Base-by-base conservation (phyloP, 768 basidiomycete species). In the Russula virescens region DNA sequence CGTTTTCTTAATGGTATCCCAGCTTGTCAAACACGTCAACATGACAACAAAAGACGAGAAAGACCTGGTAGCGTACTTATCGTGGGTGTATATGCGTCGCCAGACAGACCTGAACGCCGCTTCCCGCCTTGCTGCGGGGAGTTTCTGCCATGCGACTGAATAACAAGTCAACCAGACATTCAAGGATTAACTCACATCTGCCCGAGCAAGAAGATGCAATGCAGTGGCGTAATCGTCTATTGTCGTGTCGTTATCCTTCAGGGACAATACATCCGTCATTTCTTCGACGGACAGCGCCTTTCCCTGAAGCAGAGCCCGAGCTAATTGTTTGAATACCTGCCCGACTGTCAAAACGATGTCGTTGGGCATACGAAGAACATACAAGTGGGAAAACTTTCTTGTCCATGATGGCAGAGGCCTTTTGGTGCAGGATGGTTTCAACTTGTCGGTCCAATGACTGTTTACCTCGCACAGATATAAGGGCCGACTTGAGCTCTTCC, bases 41-140 rank as follows among this genome's bases (percentile, higher is more conserved):
- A 61, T 21, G 28, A 48, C 28, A 50, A 50, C 51, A 14, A 31
- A 9, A 9, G 25, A 0, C 1, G 53, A 19, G 35, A 35, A 28
- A 21, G 16, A 43, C 28, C 60, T 21, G 25, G 26, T 19, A 28
- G 56, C 63, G 63, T 73, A 96, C 94, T 97, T 84, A 71, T 98
- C 94, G 55, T 91, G 87, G 55, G 89, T 80, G 71, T 90, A 96
- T 50, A 96, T 82, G 34, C 95, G 80, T 40, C 95, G 82, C 95
- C 95, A 98, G 18, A 91, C 80, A 35, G 83, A 85, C 50, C 85
- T 79, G 69, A 90, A 82, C 5, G 91, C 86, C 26, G 88, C 83
- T 46, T 80, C 69, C 71, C 80, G 81, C 52, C 94, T 80, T 35
- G 82, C 82, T 61, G 86, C 83, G 0, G 94, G 93, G 3, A 91